Percentiles rank a stretch among this genome's conserved stretches.
Conservation (phyloP, 1,139 yeast species). For the Maudiozyma humilis region DNA sequence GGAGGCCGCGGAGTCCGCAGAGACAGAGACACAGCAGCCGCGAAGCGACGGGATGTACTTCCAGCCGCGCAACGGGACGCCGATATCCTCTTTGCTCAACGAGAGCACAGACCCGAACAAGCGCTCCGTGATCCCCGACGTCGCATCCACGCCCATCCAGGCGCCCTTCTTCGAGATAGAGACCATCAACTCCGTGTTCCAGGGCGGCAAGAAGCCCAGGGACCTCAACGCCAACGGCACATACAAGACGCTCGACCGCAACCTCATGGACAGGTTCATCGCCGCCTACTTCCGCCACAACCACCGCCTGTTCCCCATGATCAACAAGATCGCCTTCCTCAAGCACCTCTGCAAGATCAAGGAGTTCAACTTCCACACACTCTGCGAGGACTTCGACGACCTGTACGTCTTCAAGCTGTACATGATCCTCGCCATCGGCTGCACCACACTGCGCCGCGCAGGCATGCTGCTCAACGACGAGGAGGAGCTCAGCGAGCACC, state of each 20-base stretch:
- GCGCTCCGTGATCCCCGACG: too few relatives aligned
- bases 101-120: too few relatives aligned
- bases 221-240: conserved; percentile 20
- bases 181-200: conserved; percentile 24
- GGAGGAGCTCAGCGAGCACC: conserved; percentile 32
- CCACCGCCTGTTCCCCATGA: conserved; percentile 39
- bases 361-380: conserved; percentile 24
- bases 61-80: not conserved
- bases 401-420: conserved; percentile 36
- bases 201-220: conserved; percentile 24
- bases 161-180: conserved; percentile 27
- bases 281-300: conserved; percentile 40
- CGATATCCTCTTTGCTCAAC: not conserved
- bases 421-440: conserved; percentile 44
- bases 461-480: conserved; percentile 33
- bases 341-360: conserved; percentile 30
- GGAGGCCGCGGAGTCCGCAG: not conserved
- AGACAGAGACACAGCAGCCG: not conserved
- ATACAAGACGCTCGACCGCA: conserved; percentile 21
- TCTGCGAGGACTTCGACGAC: conserved; percentile 20
- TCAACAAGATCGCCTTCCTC: conserved; percentile 35
- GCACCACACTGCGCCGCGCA: conserved; percentile 39
- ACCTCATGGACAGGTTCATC: conserved; percentile 29
- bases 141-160: conserved; percentile 25
- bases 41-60: not conserved